Base-by-base conservation (phyloP, 305 asterid species). In the Fraxinus albicans region DNA sequence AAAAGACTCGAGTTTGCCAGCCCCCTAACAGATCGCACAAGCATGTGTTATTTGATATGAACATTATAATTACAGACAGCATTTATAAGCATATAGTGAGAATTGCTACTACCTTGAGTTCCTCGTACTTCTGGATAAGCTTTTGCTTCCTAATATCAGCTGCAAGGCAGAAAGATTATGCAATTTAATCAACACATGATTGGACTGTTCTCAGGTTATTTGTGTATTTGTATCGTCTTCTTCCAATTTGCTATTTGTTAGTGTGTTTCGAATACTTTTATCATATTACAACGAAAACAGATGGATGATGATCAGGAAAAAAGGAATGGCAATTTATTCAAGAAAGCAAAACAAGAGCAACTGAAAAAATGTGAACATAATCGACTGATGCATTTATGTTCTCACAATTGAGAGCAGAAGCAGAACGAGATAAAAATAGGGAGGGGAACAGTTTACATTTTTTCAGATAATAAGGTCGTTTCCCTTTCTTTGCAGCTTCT, bases 401-500 rank as follows among this genome's bases (percentile, higher is more conserved):
- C 55, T 34, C n/a, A 55, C 35, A 33, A 17, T 78, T 8, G 55
- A 6, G 38, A 25, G 1, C 23, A 38, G 76, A 25, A 65, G 76
- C 13, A 10, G 21, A 8, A 36, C 10, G 53, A 23, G 35, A 79
- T 17, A 60, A 15, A 79, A 23, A 44, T 17, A 17, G 34, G 15
- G 44, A 80, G 74, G 17, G 70, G 31, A 73, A 36, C 78, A 69
- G 77, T 10, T 79, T 88, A 94, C 98, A 95, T 86, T 94, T 87
- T 88, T 89, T 95, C 77, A 95, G 90, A 84, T 93, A 94, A 81
- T 88, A 96, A 65, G 99, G 99, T 47, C 82, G 89, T 87, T 96
- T 96, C 88, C 99, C 99, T 87, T 90, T 90, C 92, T 92, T 92
- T 81, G 97, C 98, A 60, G 98, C 97, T 88, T 89, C 96, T 90